Conservation (phyloP, 352 stramenopile genomes). For the Pythium phragmiticola region DNA sequence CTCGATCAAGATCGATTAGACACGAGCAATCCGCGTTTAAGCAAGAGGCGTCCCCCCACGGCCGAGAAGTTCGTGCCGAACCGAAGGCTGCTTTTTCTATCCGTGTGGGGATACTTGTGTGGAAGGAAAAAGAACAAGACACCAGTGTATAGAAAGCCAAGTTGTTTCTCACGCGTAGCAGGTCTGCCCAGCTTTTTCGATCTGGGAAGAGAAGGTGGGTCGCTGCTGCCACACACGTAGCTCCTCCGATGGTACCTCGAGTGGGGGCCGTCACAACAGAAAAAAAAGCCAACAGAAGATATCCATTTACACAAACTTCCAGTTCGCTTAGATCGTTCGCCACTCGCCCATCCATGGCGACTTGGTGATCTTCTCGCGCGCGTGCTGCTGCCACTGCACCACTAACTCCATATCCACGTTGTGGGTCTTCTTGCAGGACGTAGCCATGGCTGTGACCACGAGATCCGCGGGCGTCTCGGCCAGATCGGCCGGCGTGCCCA, state of each 20-base stretch:
- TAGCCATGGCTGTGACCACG: constrained; percentile 40
- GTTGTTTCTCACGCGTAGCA: constrained; percentile 10
- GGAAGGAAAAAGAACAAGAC: background rate
- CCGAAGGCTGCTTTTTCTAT: constrained; percentile 4
- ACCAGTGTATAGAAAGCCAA: constrained; percentile 24
- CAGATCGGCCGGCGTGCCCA: constrained; percentile 79
- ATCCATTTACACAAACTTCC: constrained; percentile 3
- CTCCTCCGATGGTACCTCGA: no score
- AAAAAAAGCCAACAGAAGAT: background rate
- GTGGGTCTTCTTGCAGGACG: background rate
- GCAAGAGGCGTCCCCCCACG: background rate
- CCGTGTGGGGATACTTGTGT: background rate
- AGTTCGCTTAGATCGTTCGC: constrained; percentile 57
- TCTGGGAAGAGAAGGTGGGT: constrained; percentile 16
- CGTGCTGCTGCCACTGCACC: constrained; percentile 47
- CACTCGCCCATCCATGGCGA: constrained; percentile 74
- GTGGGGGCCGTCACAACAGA: constrained; percentile 1
- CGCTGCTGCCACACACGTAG: background rate
- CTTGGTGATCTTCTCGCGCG: constrained; percentile 37
- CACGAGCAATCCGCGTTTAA: constrained; percentile 1
- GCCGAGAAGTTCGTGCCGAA: background rate
- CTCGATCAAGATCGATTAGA: constrained; percentile 93
- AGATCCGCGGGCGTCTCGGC: constrained; percentile 68
- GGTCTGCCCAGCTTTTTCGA: constrained; percentile 16
- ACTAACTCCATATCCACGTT: constrained; percentile 38